Conservation (phyloP, 83 land plant genomes). For the Thuja plicata region DNA sequence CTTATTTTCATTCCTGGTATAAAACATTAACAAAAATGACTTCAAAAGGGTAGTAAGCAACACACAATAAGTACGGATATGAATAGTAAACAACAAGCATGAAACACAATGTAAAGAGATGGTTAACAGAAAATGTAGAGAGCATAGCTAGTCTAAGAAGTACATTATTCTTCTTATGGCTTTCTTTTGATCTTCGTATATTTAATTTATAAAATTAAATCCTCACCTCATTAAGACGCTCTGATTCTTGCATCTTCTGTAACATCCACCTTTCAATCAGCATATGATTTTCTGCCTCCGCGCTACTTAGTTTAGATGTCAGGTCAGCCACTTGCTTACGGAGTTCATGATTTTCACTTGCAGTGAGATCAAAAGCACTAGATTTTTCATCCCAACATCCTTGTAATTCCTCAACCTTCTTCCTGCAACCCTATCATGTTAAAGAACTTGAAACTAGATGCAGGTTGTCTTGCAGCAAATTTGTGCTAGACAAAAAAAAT, state of each 20-base stretch:
- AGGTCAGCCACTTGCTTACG: conserved; percentile 52
- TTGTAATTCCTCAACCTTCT: conserved; percentile 55
- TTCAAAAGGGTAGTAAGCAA: not conserved
- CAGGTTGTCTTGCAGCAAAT: not conserved
- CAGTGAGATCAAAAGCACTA: conserved; percentile 58
- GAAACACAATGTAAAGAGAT: not conserved
- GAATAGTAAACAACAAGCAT: not conserved
- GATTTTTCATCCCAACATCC: conserved; percentile 49
- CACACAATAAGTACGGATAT: not conserved
- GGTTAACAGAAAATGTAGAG: not conserved
- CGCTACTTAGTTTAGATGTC: conserved; percentile 30
- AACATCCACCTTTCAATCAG: conserved; percentile 93
- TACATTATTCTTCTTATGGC: not conserved
- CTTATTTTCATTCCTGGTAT: too few relatives aligned
- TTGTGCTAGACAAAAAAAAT: not conserved
- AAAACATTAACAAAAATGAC: too few relatives aligned
- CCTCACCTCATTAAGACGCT: conserved; percentile 89
- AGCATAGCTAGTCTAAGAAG: not conserved
- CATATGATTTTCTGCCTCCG: conserved; percentile 80
- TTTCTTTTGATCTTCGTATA: not conserved
- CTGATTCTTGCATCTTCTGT: conserved; percentile 96
- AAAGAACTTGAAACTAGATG: not conserved
- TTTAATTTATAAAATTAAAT: not conserved
- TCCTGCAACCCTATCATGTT: conserved; percentile 43
- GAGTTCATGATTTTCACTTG: conserved; percentile 63